Base-by-base conservation (phyloP, 1,284 basidiomycete species). In the Ceratobasidium sp. region DNA sequence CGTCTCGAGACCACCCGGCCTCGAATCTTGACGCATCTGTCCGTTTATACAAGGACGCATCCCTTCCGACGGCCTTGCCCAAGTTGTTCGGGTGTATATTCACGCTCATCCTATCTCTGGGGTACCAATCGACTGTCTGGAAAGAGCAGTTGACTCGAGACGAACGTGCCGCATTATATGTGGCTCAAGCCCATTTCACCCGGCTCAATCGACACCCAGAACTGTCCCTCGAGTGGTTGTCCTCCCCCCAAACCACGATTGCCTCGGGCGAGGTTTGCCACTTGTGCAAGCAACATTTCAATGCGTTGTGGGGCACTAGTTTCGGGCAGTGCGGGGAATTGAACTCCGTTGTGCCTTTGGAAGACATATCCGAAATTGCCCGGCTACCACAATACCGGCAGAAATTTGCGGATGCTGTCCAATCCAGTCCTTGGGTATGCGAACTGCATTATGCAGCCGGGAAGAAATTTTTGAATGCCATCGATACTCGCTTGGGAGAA, bases 81-180 rank as follows among this genome's bases (percentile, higher is more conserved):
- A 48, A 27, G 2, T 51, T 68, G 3, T 69, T 69, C 31, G 66
- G 66, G 8, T 69, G 31, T 58, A 24, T 69, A 4, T 69, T 69
- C 27, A 4, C 66, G 27, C 1, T 43, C 27, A 58, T 69, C 46
- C 53, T 69, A 19, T 69, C 66, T 19, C 48, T 69, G 11, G 66
- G 66, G 14, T 53, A 58, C 51, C 51, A 56, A 1, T 69, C 53
- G 22, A 5, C 53, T 5, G 22, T 58, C 7, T 69, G 66, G 66
- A 58, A 19, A 13, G 51, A 69, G 22, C 27, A 56, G 37, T 24
- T 69, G 2, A 69, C 66, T n/a, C 51, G 53, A 8, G 66, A 69
- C 16, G 53, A 69, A 22, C 66, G 66, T 7, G 19, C 22, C 1
- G 27, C 41, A n/a, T 24, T 69, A n/a, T 69, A 58, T 39, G 53